Base-by-base conservation (phyloP, 257 asterid genomes). In the Jaltomata sinuosa region DNA sequence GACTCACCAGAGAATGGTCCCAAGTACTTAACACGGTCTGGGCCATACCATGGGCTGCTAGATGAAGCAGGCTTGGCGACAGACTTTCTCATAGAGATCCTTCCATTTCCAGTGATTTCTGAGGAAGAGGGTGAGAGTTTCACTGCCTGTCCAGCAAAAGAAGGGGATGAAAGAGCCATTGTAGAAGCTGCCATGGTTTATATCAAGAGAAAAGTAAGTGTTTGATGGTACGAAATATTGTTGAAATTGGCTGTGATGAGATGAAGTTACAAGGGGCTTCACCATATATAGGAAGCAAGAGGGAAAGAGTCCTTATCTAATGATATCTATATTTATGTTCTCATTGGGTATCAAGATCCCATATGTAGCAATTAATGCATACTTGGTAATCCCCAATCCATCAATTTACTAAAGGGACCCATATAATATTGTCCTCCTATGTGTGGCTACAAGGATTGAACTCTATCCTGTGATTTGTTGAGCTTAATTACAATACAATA, bases 1-100 rank as follows among this genome's bases (percentile, higher is more conserved):
- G 92, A 69, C 85, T 92, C 93, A 21, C 93, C 93, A 50, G 94
- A 92, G 88, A 91, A 90, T 85, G 94, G 94, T 50, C 95, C 95
- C 87, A 92, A 85, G 93, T 92, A 92, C 55, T 87, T 88, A 52
- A 92, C 92, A 31, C 95, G 92, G 90, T 91, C 94, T 0, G 96
- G 92, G 40, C 93, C 96, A 83, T 91, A 92, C 96, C 94, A 92
- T 0, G 92, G 94, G 92, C 93, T 91, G 71, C 88, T 84, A 45
- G 88, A 89, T 16, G 92, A 83, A 57, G 34, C 87, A 9, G 83
- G 40, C 85, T 83, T 90, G 8, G 79, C 71, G 12, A n/a, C 54
- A 10, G n/a, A 12, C 31, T 85, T 64, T 59, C 83, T 57, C 83
- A 77, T 61, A 82, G 89, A 85, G 18, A 85, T 21, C 32, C 74